Evolutionary conservation across 805 yeast genomes (phyloP).

Genomic region (Saturnispora besseyi): DNA sequence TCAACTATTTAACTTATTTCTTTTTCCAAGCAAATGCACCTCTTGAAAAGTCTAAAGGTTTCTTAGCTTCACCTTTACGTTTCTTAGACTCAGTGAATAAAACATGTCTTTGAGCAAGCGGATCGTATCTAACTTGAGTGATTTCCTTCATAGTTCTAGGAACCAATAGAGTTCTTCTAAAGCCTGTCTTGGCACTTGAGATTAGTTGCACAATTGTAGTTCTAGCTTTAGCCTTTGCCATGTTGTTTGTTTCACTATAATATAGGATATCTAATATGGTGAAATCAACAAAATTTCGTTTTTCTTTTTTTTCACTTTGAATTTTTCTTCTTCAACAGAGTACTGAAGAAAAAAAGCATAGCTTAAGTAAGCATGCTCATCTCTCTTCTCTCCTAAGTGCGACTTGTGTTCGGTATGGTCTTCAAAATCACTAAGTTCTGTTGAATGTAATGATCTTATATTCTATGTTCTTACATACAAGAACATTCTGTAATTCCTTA

Average conservation of each 20-base stretch:
- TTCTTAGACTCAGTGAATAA: constrained; percentile 81
- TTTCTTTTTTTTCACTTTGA: no score
- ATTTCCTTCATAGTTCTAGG: constrained; percentile 77
- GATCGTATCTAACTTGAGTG: constrained; percentile 80
- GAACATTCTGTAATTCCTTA: no score
- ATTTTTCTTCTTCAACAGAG: no score
- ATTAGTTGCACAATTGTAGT: constrained; percentile 76
- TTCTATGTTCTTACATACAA: no score
- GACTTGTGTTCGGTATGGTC: no score
- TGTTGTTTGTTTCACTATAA: neutral
- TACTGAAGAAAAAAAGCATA: no score
- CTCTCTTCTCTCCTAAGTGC: no score
- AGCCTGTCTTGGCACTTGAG: constrained; percentile 89
- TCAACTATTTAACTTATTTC: constrained; percentile 12
- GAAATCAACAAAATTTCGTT: no score
- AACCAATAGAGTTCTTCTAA: constrained; percentile 65
- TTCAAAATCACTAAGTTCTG: no score
- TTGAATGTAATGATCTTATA: no score
- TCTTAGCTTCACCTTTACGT: constrained; percentile 56
- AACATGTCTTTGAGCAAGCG: constrained; percentile 83
- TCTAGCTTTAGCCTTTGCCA: constrained; percentile 57
- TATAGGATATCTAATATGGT: no score
- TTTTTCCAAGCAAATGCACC: constrained; percentile 31
- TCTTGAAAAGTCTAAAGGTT: constrained; percentile 41
- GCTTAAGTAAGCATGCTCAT: no score